Evolutionary conservation across 1,284 basidiomycete species (phyloP), one percentile per base, ranked within the genome.

Genomic region (Sporisorium graminicola): DNA sequence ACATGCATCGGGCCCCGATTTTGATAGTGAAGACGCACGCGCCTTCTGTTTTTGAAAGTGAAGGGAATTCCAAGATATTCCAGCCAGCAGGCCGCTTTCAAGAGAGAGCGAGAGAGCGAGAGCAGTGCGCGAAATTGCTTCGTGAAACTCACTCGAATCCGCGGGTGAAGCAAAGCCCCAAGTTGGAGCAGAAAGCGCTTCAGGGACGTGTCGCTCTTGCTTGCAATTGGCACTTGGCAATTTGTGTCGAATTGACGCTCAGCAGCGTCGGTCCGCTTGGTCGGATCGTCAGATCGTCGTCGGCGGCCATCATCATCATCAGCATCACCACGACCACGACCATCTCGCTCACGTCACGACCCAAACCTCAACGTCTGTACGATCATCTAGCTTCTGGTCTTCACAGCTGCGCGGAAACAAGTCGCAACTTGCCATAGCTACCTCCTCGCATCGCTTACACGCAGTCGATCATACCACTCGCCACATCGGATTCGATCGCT

Each of bases 181-280:
- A n/a, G n/a, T n/a, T n/a, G n/a, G n/a, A n/a, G n/a, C 3, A 42
- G 27, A 27, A 31, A 33, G 42, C 54, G 54, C 54, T 56, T 56
- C 29, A 56, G 40, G 18, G 31, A 51, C 47, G 27, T 49, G 47
- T 29, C 47, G 29, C 47, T 29, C 47, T 49, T 5, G 9, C 27
- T 46, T 10, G n/a, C 24, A 24, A 47, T 47, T 27, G 26, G 5
- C 26, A 40, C n/a, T n/a, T n/a, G n/a, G 24, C 14, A 47, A 40
- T 57, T 40, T 37, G 57, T 54, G 58, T 54, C 58, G 27, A 63
- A 58, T 62, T 62, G 59, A 57, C 59, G 65, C 65, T 68, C 55
- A 68, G 65, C 65, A 54, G 55, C 49, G 53, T 66, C 37, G 58
- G 51, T 66, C 37, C 65, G 51, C 42, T 40, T 40, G 46, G 20